These are phyloP conservation scores for Trichocomaceae sp. DNA, from an alignment of 2,329 filamentous ascomycete genomes.

Conservation along the genomic window DNA sequence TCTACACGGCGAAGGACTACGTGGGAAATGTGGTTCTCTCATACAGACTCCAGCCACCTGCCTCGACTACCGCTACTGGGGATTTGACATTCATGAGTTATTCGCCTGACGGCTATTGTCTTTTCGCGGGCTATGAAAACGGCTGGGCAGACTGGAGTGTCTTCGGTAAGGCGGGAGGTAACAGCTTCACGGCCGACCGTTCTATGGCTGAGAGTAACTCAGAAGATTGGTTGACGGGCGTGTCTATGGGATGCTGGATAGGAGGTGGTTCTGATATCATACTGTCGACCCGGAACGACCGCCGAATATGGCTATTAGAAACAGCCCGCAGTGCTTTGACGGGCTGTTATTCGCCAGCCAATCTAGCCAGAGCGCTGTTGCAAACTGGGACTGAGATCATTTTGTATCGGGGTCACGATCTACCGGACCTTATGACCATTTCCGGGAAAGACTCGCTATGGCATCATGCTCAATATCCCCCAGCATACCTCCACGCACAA, in stretches of 20 bases:
- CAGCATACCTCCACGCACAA: constrained; percentile 78
- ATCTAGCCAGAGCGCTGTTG: constrained; percentile 79
- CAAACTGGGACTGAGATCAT: constrained; percentile 84
- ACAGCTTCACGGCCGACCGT: constrained; percentile 69
- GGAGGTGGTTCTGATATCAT: constrained; percentile 82
- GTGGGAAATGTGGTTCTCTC: constrained; percentile 85
- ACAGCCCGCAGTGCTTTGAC: constrained; percentile 92
- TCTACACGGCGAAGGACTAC: constrained; percentile 94
- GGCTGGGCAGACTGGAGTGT: constrained; percentile 98
- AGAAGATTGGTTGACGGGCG: constrained; percentile 78
- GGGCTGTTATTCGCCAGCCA: constrained; percentile 84
- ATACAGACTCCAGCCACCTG: constrained; percentile 65
- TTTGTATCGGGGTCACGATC: constrained; percentile 87
- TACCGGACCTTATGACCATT: constrained; percentile 82
- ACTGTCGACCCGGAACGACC: constrained; percentile 62
- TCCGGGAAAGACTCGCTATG: constrained; percentile 90
- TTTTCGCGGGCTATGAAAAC: constrained; percentile 86
- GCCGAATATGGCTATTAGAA: constrained; percentile 78
- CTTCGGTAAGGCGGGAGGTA: constrained; percentile 82
- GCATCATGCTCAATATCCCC: constrained; percentile 83
- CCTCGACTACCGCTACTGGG: constrained; percentile 63
- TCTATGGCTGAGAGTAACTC: constrained; percentile 58
- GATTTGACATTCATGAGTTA: constrained; percentile 68
- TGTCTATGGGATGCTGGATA: constrained; percentile 75
- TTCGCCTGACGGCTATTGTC: constrained; percentile 91